Evolutionary conservation across 1,284 basidiomycete species (phyloP).

Genomic region (Marasmius oreades): DNA sequence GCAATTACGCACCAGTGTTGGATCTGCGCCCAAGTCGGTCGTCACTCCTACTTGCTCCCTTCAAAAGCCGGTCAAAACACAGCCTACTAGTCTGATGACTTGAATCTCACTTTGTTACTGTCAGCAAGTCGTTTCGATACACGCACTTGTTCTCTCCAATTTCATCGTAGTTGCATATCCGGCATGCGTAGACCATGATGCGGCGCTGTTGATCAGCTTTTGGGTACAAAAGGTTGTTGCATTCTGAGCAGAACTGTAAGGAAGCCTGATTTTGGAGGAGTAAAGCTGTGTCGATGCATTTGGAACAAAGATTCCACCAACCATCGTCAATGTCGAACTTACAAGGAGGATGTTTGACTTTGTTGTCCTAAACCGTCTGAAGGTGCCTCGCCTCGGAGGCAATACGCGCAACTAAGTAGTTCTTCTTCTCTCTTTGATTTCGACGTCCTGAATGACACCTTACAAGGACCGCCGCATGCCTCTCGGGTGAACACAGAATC

Average conservation of each 20-base stretch:
- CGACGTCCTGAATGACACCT: too few species aligned
- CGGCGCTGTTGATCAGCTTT: conserved; percentile 85
- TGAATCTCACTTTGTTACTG: conserved; percentile 80
- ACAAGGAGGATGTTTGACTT: too few species aligned
- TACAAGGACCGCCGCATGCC: too few species aligned
- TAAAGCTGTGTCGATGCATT: not conserved
- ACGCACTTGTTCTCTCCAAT: conserved; percentile 86
- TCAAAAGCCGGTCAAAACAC: conserved; percentile 9
- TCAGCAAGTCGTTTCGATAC: conserved; percentile 92
- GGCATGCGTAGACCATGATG: conserved; percentile 89
- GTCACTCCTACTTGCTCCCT: conserved; percentile 95
- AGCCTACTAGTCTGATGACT: not conserved
- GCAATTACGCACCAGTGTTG: conserved; percentile 68
- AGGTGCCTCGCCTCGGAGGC: too few species aligned
- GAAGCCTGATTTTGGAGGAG: conserved; percentile 48
- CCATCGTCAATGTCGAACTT: not conserved
- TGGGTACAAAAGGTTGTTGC: conserved; percentile 94
- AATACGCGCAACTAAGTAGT: too few species aligned
- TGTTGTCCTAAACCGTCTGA: too few species aligned
- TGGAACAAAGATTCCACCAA: not conserved
- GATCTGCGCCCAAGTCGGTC: conserved; percentile 85
- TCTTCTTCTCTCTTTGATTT: too few species aligned
- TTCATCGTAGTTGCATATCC: conserved; percentile 90
- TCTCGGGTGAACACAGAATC: too few species aligned
- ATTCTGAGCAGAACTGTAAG: conserved; percentile 86